Evolutionary conservation across 257 asterid species (phyloP).

Genomic region (Linderniella brevidens): DNA sequence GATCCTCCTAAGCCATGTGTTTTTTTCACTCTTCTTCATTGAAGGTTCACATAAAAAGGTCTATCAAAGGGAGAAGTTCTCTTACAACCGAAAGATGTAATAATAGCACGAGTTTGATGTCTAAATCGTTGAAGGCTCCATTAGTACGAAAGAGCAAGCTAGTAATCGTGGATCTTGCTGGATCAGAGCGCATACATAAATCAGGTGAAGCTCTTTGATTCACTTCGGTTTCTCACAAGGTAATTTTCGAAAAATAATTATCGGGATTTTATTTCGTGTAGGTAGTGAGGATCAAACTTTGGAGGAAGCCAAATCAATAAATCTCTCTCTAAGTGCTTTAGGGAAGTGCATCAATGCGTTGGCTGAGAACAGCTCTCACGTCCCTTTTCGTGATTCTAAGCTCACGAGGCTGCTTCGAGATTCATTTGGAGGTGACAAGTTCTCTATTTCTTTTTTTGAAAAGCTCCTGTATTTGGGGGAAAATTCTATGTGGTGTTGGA

Average conservation of each 20-base stretch:
- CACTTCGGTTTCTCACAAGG: background rate
- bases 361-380: slow-evolving; percentile 87
- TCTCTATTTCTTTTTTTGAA: no score
- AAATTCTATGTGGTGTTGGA: no score
- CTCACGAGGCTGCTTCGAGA: slow-evolving; percentile 85
- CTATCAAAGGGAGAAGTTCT: slow-evolving; percentile 20
- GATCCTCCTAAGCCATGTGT: no score
- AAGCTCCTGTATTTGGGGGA: no score
- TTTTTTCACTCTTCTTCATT: no score
- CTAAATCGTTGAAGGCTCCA: slow-evolving; percentile 34
- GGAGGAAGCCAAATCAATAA: slow-evolving; percentile 84
- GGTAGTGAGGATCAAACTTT: slow-evolving; percentile 80
- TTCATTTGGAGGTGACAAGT: slow-evolving; percentile 80
- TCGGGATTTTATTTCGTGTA: slow-evolving; percentile 5
- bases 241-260: background rate
- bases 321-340: slow-evolving; percentile 76
- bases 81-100: slow-evolving; percentile 39
- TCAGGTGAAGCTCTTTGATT: slow-evolving; percentile 32
- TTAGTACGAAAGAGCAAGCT: slow-evolving; percentile 66
- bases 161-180: slow-evolving; percentile 85
- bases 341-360: slow-evolving; percentile 93
- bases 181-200: slow-evolving; percentile 78
- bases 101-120: slow-evolving; percentile 14
- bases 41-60: no score
- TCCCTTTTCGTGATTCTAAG: slow-evolving; percentile 87